Evolutionary conservation across 2,329 filamentous ascomycete species (phyloP).

Genomic region (Neonectria magnoliae): DNA sequence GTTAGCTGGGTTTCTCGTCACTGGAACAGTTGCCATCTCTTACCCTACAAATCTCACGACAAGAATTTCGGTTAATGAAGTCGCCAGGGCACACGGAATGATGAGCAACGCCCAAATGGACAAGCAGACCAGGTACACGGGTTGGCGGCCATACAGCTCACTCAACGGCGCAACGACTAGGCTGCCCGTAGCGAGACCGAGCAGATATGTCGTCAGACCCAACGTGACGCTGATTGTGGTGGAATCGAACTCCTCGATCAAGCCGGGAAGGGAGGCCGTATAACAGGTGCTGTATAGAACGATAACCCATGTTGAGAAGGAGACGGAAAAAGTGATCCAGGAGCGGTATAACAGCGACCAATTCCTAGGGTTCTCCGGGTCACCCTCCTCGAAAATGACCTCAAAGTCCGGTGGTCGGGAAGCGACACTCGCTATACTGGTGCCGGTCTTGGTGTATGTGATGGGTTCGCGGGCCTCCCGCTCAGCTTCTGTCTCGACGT

Average conservation of each 20-base stretch:
- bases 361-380: conserved; percentile 73
- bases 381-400: conserved; percentile 74
- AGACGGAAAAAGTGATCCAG: conserved; percentile 57
- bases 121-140: conserved; percentile 76
- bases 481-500: conserved; percentile 52
- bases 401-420: conserved; percentile 71
- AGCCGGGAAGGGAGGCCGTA: conserved; percentile 74
- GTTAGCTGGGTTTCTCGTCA: neutral
- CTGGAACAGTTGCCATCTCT: conserved; percentile 31
- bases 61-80: conserved; percentile 74
- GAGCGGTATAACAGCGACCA: conserved; percentile 66
- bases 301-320: conserved; percentile 59
- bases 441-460: conserved; percentile 53
- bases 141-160: conserved; percentile 74
- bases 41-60: conserved; percentile 78
- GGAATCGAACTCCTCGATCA: conserved; percentile 73
- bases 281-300: conserved; percentile 84
- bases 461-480: conserved; percentile 56
- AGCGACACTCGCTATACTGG: conserved; percentile 54
- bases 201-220: conserved; percentile 81
- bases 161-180: conserved; percentile 79
- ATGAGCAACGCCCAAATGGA: conserved; percentile 73
- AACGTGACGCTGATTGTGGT: conserved; percentile 72
- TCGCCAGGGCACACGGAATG: conserved; percentile 76
- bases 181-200: conserved; percentile 77